Evolutionary conservation across 2,329 filamentous ascomycete species (phyloP).

Genomic region (Coccinonectria pachysandricola): DNA sequence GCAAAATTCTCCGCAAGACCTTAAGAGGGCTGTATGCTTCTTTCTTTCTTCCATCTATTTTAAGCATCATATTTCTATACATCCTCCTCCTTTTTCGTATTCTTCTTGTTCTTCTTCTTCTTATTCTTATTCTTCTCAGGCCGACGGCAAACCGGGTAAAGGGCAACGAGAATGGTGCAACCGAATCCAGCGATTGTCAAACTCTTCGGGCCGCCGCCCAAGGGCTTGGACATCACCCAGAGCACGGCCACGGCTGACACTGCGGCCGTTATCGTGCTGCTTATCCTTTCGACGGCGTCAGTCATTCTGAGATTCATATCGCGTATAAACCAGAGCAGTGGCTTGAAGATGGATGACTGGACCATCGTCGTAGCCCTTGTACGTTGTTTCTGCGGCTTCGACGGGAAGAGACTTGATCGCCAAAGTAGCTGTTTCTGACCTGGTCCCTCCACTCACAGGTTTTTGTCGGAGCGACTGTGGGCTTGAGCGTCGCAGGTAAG

Average conservation of each 20-base stretch:
- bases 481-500: conserved; percentile 3
- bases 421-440: too few relatives aligned
- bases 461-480: conserved; percentile 4
- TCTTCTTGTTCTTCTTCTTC: conserved; percentile 1
- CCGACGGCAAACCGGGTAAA: too few relatives aligned
- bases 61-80: too few relatives aligned
- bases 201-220: conserved; percentile 2
- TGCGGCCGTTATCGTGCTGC: conserved; percentile 1
- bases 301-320: conserved; percentile 3
- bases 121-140: neutral
- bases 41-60: too few relatives aligned
- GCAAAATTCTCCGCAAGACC: too few relatives aligned
- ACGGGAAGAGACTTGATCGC: too few relatives aligned
- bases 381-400: too few relatives aligned
- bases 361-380: conserved; percentile 3
- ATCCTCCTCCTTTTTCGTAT: too few relatives aligned
- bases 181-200: conserved; percentile 1
- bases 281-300: conserved; percentile 1
- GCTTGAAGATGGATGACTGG: conserved; percentile 5
- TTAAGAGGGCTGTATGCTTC: neutral
- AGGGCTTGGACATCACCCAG: conserved; percentile 1
- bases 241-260: conserved; percentile 3
- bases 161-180: conserved; percentile 1
- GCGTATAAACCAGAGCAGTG: conserved; percentile 1
- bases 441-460: too few relatives aligned